These are phyloP conservation scores for Neurospora crassa DNA, from an alignment of 2,329 filamentous ascomycete genomes.

Conservation along the genomic window DNA sequence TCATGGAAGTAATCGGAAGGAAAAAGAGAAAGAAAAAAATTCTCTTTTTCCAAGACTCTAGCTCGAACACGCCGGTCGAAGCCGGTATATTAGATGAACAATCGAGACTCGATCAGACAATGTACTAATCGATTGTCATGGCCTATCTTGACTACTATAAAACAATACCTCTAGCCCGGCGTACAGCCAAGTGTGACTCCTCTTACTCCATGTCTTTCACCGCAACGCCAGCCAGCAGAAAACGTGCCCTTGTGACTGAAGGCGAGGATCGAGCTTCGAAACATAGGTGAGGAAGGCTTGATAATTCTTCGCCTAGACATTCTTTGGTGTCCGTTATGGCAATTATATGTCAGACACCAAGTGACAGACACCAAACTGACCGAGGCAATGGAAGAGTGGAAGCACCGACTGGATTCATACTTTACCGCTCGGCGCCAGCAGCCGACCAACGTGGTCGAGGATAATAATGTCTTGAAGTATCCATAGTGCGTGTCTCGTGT, in stretches of 20 bases:
- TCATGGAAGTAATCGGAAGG: neutral
- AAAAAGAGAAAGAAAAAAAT: too few relatives aligned
- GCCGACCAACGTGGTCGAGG: neutral
- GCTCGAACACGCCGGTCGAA: neutral
- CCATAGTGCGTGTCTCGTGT: neutral
- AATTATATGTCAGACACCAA: neutral
- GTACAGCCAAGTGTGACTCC: neutral
- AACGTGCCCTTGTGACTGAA: neutral
- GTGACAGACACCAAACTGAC: neutral
- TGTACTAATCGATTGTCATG: neutral
- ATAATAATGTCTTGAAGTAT: neutral
- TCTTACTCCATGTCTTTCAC: neutral
- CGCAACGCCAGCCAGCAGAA: neutral
- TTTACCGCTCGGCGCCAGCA: neutral
- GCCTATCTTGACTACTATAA: neutral
- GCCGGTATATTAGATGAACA: neutral
- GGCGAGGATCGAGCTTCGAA: neutral
- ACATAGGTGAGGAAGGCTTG: neutral
- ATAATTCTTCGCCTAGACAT: neutral
- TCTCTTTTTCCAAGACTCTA: neutral
- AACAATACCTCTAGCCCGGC: neutral
- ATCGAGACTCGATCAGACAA: neutral
- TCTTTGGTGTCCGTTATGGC: neutral
- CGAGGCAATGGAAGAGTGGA: neutral
- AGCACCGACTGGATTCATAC: neutral